Evolutionary conservation across 495 filamentous ascomycete genomes (phyloP).

Genomic region (Darksidea phi): DNA sequence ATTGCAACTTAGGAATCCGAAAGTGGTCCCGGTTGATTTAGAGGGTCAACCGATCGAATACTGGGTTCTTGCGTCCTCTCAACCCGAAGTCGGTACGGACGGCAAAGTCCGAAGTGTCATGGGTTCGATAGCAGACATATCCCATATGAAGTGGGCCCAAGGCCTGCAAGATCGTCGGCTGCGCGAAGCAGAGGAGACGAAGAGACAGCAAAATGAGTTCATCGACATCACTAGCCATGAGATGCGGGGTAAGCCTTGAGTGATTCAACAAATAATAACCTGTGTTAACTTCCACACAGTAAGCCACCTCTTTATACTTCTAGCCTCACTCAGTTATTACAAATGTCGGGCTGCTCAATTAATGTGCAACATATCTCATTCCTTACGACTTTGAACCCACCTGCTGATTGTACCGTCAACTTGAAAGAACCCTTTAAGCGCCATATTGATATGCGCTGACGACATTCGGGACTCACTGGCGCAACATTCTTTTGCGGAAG

Average conservation of each 20-base stretch:
- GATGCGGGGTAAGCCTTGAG: too few species aligned
- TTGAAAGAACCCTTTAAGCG: slow-evolving; percentile 37
- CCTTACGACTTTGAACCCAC: too few species aligned
- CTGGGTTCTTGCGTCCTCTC: slow-evolving; percentile 25
- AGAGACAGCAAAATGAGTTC: slow-evolving; percentile 33
- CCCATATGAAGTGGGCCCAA: slow-evolving; percentile 29
- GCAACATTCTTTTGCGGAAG: slow-evolving; percentile 4
- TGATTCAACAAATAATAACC: too few species aligned
- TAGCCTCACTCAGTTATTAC: too few species aligned
- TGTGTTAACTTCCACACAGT: too few species aligned
- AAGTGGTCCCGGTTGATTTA: slow-evolving; percentile 2
- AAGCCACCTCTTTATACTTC: too few species aligned
- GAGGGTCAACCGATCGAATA: slow-evolving; percentile 27
- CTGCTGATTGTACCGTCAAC: too few species aligned
- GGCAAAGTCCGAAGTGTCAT: slow-evolving; percentile 15
- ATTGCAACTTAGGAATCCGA: slow-evolving; percentile 14
- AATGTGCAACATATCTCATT: too few species aligned
- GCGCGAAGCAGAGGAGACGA: slow-evolving; percentile 26
- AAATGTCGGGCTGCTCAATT: too few species aligned
- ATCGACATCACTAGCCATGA: slow-evolving; percentile 41
- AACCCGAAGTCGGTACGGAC: slow-evolving; percentile 20
- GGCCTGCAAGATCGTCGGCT: slow-evolving; percentile 18
- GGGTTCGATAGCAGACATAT: slow-evolving; percentile 26
- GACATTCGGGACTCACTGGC: slow-evolving; percentile 12
- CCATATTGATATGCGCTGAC: slow-evolving; percentile 39